These are phyloP conservation scores for Starmera dryadoides DNA, from an alignment of 805 yeast genomes.

Conservation along the genomic window DNA sequence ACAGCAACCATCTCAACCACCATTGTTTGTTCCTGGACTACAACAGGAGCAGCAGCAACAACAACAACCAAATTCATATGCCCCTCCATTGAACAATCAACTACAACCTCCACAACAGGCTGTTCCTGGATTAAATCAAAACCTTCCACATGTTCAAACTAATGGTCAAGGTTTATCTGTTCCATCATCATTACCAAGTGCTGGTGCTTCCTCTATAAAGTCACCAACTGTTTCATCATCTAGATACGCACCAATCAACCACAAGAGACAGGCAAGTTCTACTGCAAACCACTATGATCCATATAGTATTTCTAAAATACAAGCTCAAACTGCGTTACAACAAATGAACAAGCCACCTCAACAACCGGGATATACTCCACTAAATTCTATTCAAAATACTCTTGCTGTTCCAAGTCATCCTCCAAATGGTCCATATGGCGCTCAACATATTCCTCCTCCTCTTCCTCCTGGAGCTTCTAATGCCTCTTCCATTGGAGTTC, in stretches of 20 bases:
- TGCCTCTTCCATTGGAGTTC: too few relatives aligned
- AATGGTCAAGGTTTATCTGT: not conserved
- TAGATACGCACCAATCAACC: slow-evolving; percentile 32
- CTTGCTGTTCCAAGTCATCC: not conserved
- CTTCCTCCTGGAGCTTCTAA: not conserved
- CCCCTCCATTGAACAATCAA: not conserved
- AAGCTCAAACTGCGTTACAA: slow-evolving; percentile 2
- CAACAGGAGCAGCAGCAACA: not conserved
- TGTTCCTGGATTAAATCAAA: slow-evolving; percentile 6
- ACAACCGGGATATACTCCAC: not conserved
- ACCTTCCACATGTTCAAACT: slow-evolving; percentile 3
- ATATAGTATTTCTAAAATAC: slow-evolving; percentile 12
- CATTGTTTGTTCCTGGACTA: not conserved
- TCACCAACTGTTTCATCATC: slow-evolving; percentile 19
- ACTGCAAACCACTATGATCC: slow-evolving; percentile 23
- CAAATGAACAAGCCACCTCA: slow-evolving; percentile 1
- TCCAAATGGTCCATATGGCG: not conserved
- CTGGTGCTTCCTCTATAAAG: not conserved
- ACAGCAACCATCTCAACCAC: not conserved
- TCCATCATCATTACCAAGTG: not conserved
- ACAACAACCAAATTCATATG: not conserved
- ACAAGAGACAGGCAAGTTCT: slow-evolving; percentile 20
- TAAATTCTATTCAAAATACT: not conserved
- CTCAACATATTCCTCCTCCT: not conserved
- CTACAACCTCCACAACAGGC: not conserved